Base-by-base conservation (phyloP, 345 rosid species). In the Acer negundo region DNA sequence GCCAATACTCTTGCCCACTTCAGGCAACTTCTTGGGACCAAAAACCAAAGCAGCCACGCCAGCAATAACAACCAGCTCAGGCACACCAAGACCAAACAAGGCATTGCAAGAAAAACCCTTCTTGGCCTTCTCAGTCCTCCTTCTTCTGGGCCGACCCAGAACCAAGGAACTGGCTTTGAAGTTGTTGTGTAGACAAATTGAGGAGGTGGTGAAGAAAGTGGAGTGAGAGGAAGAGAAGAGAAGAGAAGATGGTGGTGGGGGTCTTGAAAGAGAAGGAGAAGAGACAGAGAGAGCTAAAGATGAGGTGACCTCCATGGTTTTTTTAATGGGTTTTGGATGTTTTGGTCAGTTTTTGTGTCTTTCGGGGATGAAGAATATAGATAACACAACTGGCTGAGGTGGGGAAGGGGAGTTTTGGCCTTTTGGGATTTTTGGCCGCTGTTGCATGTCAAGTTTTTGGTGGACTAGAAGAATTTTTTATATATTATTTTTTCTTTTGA, bases 1-100 rank as follows among this genome's bases (percentile, higher is more conserved):
- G 17, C 99, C 99, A 80, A 95, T 91, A 80, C 93, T 92, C 84
- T 69, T 95, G 46, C 99, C 98, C 9, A 95, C 92, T 87, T 95
- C 97, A 56, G 99, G 99, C 86, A 95, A 86, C 70, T 95, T 85
- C 85, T 93, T 95, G 77, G 99, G 99, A 68, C 99, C 99, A 79
- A 95, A 95, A 75, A 95, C 89, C 73, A 95, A 77, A 51, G 98
- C 94, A 82, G 92, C 92, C 56, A 95, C 97, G 16, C 98, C 99
- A 75, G 93, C 99, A 82, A 95, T 95, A 74, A 95, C 99, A 63
- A 89, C 98, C 31, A 95, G 90, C 83, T 95, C 99, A 46, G 98
- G 98, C 38, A 95, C 97, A 53, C 98, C 98, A 11, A 95, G 89
- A 65, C 99, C 99, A 68, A 95, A 95, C 89, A 93, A 77, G 64